A percentile compares a stretch with the other conserved stretches of the same genome.
These are phyloP conservation scores for Cordyceps cicadae DNA, from an alignment of 2,329 filamentous ascomycete genomes.

Conservation along the genomic window DNA sequence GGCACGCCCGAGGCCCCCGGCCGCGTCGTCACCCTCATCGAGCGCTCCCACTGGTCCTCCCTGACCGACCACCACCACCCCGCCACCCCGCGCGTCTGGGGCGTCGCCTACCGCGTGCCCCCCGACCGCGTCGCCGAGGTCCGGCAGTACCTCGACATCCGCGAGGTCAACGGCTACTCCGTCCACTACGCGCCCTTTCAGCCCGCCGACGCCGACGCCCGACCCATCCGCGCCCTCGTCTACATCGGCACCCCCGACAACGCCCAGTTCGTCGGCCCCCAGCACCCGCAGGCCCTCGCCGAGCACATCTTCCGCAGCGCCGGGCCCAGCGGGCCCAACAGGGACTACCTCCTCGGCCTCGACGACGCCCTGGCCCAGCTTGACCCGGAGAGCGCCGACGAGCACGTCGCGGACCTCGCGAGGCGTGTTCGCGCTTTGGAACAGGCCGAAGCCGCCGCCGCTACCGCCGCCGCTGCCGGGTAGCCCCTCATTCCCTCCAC, in stretches of 20 bases:
- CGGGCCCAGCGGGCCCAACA: slow-evolving; percentile 83
- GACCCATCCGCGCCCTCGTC: slow-evolving; percentile 53
- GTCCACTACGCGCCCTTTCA: slow-evolving; percentile 87
- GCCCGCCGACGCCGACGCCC: slow-evolving; percentile 28
- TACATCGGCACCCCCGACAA: slow-evolving; percentile 95
- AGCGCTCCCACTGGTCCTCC: slow-evolving; percentile 72
- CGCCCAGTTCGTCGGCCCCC: slow-evolving; percentile 80
- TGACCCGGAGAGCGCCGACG: slow-evolving; percentile 68
- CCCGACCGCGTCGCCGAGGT: slow-evolving; percentile 68
- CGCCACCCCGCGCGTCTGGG: slow-evolving; percentile 67
- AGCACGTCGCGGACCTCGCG: slow-evolving; percentile 77
- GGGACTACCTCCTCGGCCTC: slow-evolving; percentile 77
- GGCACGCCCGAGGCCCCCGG: slow-evolving; percentile 83
- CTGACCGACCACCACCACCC: slow-evolving; percentile 57
- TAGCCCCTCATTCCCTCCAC: slow-evolving; percentile 9
- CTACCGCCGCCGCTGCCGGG: background rate
- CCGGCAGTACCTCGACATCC: slow-evolving; percentile 83
- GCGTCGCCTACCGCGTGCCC: slow-evolving; percentile 81
- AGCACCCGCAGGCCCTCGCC: slow-evolving; percentile 70
- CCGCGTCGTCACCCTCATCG: slow-evolving; percentile 87
- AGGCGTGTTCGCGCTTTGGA: slow-evolving; percentile 56
- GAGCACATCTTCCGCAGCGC: slow-evolving; percentile 67
- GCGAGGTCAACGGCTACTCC: slow-evolving; percentile 94
- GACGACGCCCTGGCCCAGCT: slow-evolving; percentile 67
- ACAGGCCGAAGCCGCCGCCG: slow-evolving; percentile 11